These are phyloP conservation scores for Pyrenochaeta sp. DNA, from an alignment of 2,329 filamentous ascomycete genomes.

Conservation along the genomic window DNA sequence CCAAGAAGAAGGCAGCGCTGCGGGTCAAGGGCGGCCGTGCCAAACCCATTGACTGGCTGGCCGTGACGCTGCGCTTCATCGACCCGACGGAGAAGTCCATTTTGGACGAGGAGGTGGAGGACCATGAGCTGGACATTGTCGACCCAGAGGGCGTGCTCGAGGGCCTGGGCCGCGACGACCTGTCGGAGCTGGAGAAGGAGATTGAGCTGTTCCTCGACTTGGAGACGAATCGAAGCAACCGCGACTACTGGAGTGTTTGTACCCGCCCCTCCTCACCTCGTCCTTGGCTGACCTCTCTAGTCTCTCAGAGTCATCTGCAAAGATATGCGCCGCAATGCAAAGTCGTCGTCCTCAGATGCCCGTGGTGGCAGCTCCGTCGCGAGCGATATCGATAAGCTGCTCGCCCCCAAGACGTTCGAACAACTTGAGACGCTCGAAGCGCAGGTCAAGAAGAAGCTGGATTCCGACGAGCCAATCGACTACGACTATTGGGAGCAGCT, in stretches of 20 bases:
- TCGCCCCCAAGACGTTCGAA: constrained; percentile 83
- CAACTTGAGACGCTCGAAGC: constrained; percentile 86
- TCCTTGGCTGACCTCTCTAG: constrained; percentile 47
- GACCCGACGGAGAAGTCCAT: constrained; percentile 77
- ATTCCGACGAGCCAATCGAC: constrained; percentile 90
- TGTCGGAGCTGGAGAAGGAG: constrained; percentile 80
- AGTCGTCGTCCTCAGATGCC: constrained; percentile 68
- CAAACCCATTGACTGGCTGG: constrained; percentile 91
- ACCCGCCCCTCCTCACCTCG: constrained; percentile 15
- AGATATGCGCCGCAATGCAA: constrained; percentile 73
- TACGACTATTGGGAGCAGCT: constrained; percentile 98
- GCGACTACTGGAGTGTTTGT: constrained; percentile 82
- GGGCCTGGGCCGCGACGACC: constrained; percentile 69
- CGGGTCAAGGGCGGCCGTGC: constrained; percentile 90
- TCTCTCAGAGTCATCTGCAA: constrained; percentile 85
- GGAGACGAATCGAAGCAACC: constrained; percentile 78
- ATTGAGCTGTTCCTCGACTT: constrained; percentile 81
- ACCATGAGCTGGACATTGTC: constrained; percentile 76
- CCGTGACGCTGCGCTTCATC: constrained; percentile 87
- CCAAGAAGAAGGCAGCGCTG: constrained; percentile 97
- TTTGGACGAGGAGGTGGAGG: constrained; percentile 83
- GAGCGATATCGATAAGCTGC: constrained; percentile 84
- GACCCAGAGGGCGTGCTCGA: constrained; percentile 84
- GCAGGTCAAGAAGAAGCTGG: constrained; percentile 85
- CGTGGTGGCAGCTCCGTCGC: constrained; percentile 83